Percentiles rank a stretch among this genome's conserved stretches.
phyloP scores from a whole-genome alignment of 2,329 filamentous ascomycete genomes.

The Neospermospora avenae region DNA sequence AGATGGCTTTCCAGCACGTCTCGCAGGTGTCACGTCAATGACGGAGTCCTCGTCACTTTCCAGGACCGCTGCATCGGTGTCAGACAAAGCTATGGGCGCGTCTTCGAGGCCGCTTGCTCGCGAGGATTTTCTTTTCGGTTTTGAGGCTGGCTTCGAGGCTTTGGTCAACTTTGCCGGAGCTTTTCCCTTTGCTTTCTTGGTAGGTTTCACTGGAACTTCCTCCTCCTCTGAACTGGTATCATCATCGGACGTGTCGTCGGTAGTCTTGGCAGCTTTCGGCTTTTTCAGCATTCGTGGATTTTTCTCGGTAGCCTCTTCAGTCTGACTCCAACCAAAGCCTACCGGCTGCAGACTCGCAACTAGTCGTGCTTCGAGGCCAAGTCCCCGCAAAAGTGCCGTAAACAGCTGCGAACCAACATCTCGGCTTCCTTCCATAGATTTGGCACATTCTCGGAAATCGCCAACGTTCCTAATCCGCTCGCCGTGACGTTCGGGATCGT shows the following conservation, averaged over 20 bases:
- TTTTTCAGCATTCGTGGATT: constrained; percentile 29
- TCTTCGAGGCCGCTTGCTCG: constrained; percentile 32
- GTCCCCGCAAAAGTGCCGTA: constrained; percentile 73
- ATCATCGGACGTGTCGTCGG: constrained; percentile 10
- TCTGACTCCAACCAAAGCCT: constrained; percentile 87
- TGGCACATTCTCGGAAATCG: constrained; percentile 67
- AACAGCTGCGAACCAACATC: constrained; percentile 90
- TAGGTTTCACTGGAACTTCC: constrained; percentile 23
- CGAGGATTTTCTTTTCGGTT: constrained; percentile 24
- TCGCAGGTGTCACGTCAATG: constrained; percentile 46
- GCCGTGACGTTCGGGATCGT: constrained; percentile 66
- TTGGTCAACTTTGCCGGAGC: constrained; percentile 20
- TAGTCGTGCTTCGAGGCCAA: constrained; percentile 80
- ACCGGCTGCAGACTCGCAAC: constrained; percentile 80
- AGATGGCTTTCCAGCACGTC: constrained; percentile 16
- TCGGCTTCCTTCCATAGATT: constrained; percentile 72
- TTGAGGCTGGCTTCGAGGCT: constrained; percentile 20
- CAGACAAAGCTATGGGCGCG: constrained; percentile 42
- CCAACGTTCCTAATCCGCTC: constrained; percentile 67
- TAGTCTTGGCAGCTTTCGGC: constrained; percentile 15
- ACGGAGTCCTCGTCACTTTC: constrained; percentile 53
- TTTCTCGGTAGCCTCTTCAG: constrained; percentile 66
- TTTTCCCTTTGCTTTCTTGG: constrained; percentile 25
- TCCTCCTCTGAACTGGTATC: constrained; percentile 24
- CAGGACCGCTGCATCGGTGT: constrained; percentile 48